A percentile compares a stretch with the other conserved stretches of the same genome.
Evolutionary conservation across 805 yeast species (phyloP).

Genomic region (Cyberlindnera nakhonratchasimensis): DNA sequence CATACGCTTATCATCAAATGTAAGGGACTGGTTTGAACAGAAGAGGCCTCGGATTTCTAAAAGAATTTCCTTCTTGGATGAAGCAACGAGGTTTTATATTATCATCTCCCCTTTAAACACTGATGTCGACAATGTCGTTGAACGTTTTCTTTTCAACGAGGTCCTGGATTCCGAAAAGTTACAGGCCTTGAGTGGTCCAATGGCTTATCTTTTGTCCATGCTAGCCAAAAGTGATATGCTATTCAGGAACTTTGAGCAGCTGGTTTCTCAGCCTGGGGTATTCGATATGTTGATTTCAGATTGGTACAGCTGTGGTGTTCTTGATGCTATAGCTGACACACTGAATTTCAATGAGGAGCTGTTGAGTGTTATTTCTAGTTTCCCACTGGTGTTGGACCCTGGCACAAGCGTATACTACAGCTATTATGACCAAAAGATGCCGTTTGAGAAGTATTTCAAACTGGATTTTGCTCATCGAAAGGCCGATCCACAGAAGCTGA

Average conservation of each 20-base stretch:
- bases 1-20: slow-evolving; percentile 3
- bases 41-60: not conserved
- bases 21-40: slow-evolving; percentile 3
- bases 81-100: slow-evolving; percentile 4
- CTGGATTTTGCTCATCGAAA: not conserved
- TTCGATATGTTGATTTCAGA: slow-evolving; percentile 12
- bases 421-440: not conserved
- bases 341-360: not conserved
- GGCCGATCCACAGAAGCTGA: slow-evolving; percentile 9
- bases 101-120: slow-evolving; percentile 4
- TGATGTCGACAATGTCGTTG: slow-evolving; percentile 10
- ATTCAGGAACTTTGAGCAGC: slow-evolving; percentile 11
- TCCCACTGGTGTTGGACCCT: slow-evolving; percentile 11
- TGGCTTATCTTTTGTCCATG: slow-evolving; percentile 8
- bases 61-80: slow-evolving; percentile 6
- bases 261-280: not conserved
- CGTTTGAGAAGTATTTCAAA: slow-evolving; percentile 10
- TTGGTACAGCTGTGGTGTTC: slow-evolving; percentile 14
- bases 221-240: slow-evolving; percentile 16
- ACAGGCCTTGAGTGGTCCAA: not conserved
- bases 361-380: slow-evolving; percentile 1
- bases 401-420: not conserved
- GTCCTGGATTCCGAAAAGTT: slow-evolving; percentile 2
- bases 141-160: slow-evolving; percentile 11
- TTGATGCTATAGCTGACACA: slow-evolving; percentile 1